Base-by-base conservation (phyloP, 2,329 filamentous ascomycete genomes). In the Aureobasidium musti region DNA sequence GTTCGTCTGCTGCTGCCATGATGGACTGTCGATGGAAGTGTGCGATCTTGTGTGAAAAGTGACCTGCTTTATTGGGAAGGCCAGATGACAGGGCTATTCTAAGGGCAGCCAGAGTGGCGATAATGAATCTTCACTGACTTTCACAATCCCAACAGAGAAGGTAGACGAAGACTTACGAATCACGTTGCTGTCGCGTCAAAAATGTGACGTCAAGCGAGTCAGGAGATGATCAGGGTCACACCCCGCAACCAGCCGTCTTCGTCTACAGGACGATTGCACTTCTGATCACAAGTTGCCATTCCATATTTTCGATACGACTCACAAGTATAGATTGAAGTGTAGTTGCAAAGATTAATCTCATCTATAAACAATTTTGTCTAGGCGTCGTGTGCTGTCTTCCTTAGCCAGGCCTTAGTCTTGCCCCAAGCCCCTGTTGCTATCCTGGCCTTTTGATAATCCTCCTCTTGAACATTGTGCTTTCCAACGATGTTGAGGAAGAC, bases 401-500 rank as follows among this genome's bases (percentile, higher is more conserved):
- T 33, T 26, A 59, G 21, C 59, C 53, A 54, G 21, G n/a, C 33
- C 26, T 63, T 67, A 13, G 45, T 45, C 57, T 69, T 68, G 2
- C 63, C 53, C 60, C 53, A 65, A 28, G 37, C 59, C 11, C 59
- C 65, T 61, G 57, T 54, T 49, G 17, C 43, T 66, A 70, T 63
- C 69, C 67, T 68, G 11, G 54, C 69, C 45, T 45, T 69, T 28
- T 68, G 70, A 50, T 76, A 76, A 41, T 78, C 76, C 79, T 94
- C 92, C 75, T 96, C 91, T 70, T 88, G 82, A 7, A 94, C 85
- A 75, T 92, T 87, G 75, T 96, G 90, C 76, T 87, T 85, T 1
- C 89, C 88, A 0, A 97, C 92, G 74, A 97, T 95, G 30, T 84
- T 85, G 75, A 97, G 78, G 77, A 97, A 97, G 0, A 97, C 92